Evolutionary conservation across 225 moss, liverwort and hornwort genomes (phyloP).

Genomic region (Bryum argenteum): DNA sequence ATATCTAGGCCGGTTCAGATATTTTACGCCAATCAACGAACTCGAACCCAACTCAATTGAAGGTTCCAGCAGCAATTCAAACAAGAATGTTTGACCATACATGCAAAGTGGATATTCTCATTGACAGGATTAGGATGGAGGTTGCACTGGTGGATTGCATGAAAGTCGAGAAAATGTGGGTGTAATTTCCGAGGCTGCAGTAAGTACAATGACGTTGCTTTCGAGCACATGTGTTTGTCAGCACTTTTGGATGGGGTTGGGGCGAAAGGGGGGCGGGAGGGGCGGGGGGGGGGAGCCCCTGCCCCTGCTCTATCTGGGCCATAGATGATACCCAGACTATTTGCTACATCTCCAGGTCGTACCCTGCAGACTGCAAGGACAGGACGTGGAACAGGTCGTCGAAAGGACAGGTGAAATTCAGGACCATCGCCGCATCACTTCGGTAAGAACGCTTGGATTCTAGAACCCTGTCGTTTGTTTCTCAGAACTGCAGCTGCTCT

Average conservation of each 20-base stretch:
- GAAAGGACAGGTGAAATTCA: no score
- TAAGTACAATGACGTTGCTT: background rate
- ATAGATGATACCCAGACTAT: no score
- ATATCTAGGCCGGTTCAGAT: background rate
- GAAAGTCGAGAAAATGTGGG: background rate
- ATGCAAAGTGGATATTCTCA: background rate
- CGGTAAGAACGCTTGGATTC: no score
- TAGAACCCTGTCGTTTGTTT: no score
- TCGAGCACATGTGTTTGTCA: background rate
- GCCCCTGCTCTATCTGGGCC: no score
- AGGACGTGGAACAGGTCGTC: no score
- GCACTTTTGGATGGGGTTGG: background rate
- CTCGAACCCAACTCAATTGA: background rate
- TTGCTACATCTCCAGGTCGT: no score
- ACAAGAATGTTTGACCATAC: conserved; percentile 15
- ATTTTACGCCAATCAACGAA: no score
- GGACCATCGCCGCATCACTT: no score
- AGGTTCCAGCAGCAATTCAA: conserved; percentile 19
- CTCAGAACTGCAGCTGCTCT: no score
- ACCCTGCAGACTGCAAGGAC: no score
- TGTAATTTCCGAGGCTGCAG: background rate
- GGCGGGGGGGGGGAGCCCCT: conserved; percentile 6
- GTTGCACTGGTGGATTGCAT: background rate
- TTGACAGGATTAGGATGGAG: background rate
- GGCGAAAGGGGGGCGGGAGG: background rate